These are phyloP conservation scores for Leptomonas seymouri DNA, from an alignment of 208 protist species.

Conservation along the genomic window DNA sequence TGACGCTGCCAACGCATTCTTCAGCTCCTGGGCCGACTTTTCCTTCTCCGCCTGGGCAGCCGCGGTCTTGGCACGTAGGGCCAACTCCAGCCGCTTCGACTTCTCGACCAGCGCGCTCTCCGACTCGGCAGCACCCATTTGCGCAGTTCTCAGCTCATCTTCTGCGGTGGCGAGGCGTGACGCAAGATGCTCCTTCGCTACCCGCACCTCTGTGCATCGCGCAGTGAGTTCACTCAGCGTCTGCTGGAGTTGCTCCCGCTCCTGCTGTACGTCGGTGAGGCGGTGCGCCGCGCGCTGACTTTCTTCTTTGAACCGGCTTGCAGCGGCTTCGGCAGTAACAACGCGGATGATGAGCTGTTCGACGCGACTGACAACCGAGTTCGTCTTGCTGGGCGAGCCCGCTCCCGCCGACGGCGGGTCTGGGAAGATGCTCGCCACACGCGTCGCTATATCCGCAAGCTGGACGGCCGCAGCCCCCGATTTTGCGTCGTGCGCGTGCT, in stretches of 20 bases:
- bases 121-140: constrained; percentile 1
- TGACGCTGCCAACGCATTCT: constrained; percentile 1
- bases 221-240: constrained; percentile 26
- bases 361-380: constrained; percentile 9
- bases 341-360: constrained; percentile 22
- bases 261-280: constrained; percentile 22
- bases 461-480: constrained; percentile 4
- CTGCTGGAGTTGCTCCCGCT: constrained; percentile 31
- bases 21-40: constrained; percentile 9
- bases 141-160: background rate
- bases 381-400: background rate
- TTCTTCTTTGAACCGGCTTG: constrained; percentile 14
- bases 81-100: constrained; percentile 24
- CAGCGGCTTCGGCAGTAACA: constrained; percentile 14
- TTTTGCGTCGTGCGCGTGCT: constrained; percentile 10
- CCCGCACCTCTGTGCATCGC: constrained; percentile 24
- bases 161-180: constrained; percentile 9
- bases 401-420: background rate
- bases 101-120: constrained; percentile 8
- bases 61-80: constrained; percentile 19
- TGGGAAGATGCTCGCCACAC: constrained; percentile 6
- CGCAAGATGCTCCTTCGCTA: constrained; percentile 31
- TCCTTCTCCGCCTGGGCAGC: constrained; percentile 17
- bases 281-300: constrained; percentile 5
- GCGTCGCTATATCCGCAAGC: constrained; percentile 21